phyloP scores from a whole-genome alignment of 2,329 filamentous ascomycete species.

The Akanthomyces dipterigenus region DNA sequence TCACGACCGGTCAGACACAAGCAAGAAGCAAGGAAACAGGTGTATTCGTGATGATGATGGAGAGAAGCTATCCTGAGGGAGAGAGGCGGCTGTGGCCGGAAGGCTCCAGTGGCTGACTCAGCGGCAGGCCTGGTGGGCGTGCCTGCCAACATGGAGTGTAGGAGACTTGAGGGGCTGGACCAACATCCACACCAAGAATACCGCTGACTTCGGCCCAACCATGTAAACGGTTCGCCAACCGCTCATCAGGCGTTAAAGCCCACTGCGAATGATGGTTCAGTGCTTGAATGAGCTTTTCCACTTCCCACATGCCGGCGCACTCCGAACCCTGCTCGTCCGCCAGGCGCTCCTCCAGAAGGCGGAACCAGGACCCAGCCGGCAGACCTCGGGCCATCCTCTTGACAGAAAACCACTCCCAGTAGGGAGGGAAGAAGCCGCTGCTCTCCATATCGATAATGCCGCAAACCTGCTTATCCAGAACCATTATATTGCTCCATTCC shows the following conservation, averaged over 20 bases:
- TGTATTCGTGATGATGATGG: no score
- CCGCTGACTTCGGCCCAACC: neutral
- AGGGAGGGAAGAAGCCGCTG: slow-evolving; percentile 7
- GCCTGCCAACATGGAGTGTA: neutral
- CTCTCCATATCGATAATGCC: slow-evolving; percentile 6
- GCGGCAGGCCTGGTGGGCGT: no score
- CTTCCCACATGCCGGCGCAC: slow-evolving; percentile 3
- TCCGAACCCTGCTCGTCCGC: neutral
- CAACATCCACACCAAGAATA: slow-evolving; percentile 1
- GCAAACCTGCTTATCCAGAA: neutral
- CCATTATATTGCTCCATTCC: slow-evolving; percentile 10
- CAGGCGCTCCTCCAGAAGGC: slow-evolving; percentile 6
- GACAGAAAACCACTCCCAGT: slow-evolving; percentile 2
- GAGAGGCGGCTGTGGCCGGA: no score
- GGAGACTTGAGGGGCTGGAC: neutral
- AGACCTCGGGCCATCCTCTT: neutral
- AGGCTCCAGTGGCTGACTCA: no score
- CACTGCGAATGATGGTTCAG: neutral
- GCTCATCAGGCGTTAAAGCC: slow-evolving; percentile 4
- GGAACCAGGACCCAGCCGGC: neutral
- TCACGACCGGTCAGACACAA: no score
- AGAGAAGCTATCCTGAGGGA: no score
- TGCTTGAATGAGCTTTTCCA: neutral
- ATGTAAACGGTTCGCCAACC: neutral
- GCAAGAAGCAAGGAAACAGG: no score